Evolutionary conservation across 1,284 basidiomycete species (phyloP).

Genomic region (Trametes pubescens): DNA sequence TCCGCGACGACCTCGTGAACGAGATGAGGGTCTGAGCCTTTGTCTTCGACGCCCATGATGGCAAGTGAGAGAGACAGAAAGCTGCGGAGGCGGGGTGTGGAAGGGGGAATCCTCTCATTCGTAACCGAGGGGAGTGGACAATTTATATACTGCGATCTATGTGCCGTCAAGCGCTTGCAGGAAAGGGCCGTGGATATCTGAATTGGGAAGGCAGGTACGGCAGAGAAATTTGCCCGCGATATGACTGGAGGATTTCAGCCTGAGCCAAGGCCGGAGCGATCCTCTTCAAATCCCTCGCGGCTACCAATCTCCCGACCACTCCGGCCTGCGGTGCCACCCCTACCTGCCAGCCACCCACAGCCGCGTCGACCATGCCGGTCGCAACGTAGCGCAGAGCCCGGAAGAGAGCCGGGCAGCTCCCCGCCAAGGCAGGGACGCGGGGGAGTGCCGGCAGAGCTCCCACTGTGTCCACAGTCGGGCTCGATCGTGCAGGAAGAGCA

Average conservation of each 20-base stretch:
- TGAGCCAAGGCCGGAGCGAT: conserved; percentile 9
- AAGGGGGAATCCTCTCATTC: conserved; percentile 19
- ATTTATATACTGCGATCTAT: conserved; percentile 26
- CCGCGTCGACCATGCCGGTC: background rate
- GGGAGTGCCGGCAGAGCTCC: too few relatives aligned
- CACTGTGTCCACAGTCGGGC: background rate
- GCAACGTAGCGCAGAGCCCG: background rate
- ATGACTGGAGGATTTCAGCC: conserved; percentile 4
- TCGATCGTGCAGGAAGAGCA: background rate
- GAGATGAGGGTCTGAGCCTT: conserved; percentile 24
- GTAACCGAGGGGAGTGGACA: background rate
- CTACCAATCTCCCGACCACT: background rate
- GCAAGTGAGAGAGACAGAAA: conserved; percentile 9
- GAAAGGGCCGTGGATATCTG: conserved; percentile 1
- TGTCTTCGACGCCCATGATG: conserved; percentile 35
- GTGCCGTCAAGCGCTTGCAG: conserved; percentile 19
- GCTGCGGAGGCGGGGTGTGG: conserved; percentile 12
- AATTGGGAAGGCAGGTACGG: conserved; percentile 15
- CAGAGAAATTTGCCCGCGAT: conserved; percentile 22
- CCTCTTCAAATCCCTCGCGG: conserved; percentile 1
- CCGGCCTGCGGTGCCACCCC: background rate
- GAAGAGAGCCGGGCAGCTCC: background rate
- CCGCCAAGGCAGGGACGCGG: background rate
- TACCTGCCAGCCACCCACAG: background rate
- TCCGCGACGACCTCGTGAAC: conserved; percentile 26